phyloP scores from a whole-genome alignment of 2,329 filamentous ascomycete species.

The Dryadomyces quercus-mongolicae region DNA sequence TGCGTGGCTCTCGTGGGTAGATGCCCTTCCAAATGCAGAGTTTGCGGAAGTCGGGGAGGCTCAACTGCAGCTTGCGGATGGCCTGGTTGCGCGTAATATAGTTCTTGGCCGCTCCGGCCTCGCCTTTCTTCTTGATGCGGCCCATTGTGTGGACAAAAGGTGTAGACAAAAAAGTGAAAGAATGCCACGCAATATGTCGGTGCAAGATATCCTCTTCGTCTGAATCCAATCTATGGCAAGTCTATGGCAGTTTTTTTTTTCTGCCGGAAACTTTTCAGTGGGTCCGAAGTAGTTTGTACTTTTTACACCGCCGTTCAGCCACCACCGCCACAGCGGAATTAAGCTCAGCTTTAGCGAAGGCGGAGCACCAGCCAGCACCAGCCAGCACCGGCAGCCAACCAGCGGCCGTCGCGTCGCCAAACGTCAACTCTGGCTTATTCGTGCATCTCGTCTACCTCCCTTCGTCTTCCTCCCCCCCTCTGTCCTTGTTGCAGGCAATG shows the following conservation, averaged over 20 bases:
- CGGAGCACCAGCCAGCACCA: too few relatives aligned
- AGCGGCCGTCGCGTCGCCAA: not conserved
- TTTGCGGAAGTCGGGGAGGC: slow-evolving; percentile 90
- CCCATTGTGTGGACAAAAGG: slow-evolving; percentile 35
- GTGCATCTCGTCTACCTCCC: not conserved
- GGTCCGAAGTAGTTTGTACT: not conserved
- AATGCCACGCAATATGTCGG: too few relatives aligned
- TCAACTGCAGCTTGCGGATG: slow-evolving; percentile 95
- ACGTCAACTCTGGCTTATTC: not conserved
- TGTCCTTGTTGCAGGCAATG: not conserved
- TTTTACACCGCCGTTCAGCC: slow-evolving; percentile 1
- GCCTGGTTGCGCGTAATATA: slow-evolving; percentile 96
- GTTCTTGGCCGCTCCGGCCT: slow-evolving; percentile 90
- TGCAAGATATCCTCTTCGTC: too few relatives aligned
- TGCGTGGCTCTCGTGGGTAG: slow-evolving; percentile 92
- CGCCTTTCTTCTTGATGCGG: slow-evolving; percentile 84
- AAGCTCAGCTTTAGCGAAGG: not conserved
- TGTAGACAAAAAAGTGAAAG: not conserved
- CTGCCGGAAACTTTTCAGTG: slow-evolving; percentile 4
- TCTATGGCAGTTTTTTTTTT: not conserved
- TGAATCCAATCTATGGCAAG: too few relatives aligned
- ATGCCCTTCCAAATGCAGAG: slow-evolving; percentile 99
- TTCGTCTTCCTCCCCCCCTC: not conserved
- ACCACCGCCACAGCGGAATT: not conserved
- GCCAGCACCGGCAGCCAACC: not conserved